These are phyloP conservation scores for Venturiaceae sp. DNA, from an alignment of 2,329 filamentous ascomycete species.

Conservation along the genomic window DNA sequence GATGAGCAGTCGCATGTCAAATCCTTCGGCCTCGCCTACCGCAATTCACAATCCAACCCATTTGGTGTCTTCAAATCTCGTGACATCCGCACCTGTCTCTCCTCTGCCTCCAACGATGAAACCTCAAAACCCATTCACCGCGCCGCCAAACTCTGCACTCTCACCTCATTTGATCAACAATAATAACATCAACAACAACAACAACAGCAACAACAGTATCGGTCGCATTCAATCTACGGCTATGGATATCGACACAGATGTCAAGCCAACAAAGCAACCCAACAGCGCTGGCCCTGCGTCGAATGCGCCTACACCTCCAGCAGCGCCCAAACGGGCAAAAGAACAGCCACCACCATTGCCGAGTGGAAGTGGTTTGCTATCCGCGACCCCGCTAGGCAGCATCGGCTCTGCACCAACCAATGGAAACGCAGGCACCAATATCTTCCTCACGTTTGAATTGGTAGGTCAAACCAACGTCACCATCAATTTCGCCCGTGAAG, in stretches of 20 bases:
- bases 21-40: slow-evolving; percentile 61
- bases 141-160: not conserved
- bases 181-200: not conserved
- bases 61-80: slow-evolving; percentile 23
- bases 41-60: slow-evolving; percentile 66
- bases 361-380: slow-evolving; percentile 54
- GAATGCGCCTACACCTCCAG: slow-evolving; percentile 39
- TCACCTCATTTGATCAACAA: not conserved
- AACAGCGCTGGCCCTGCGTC: slow-evolving; percentile 26
- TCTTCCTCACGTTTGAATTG: slow-evolving; percentile 74
- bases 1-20: slow-evolving; percentile 25
- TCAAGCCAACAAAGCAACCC: slow-evolving; percentile 20
- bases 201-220: not conserved
- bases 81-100: slow-evolving; percentile 29
- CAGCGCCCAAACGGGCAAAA: slow-evolving; percentile 45
- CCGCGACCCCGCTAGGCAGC: slow-evolving; percentile 50
- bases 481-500: slow-evolving; percentile 89
- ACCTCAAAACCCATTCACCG: not conserved
- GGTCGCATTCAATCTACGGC: slow-evolving; percentile 9
- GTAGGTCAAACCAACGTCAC: slow-evolving; percentile 79
- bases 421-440: slow-evolving; percentile 52
- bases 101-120: slow-evolving; percentile 12
- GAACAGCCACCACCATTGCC: slow-evolving; percentile 48
- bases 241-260: slow-evolving; percentile 21
- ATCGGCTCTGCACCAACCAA: slow-evolving; percentile 34